Conservation (phyloP, 1,284 basidiomycete species). For the Rhodotorula sp. region DNA sequence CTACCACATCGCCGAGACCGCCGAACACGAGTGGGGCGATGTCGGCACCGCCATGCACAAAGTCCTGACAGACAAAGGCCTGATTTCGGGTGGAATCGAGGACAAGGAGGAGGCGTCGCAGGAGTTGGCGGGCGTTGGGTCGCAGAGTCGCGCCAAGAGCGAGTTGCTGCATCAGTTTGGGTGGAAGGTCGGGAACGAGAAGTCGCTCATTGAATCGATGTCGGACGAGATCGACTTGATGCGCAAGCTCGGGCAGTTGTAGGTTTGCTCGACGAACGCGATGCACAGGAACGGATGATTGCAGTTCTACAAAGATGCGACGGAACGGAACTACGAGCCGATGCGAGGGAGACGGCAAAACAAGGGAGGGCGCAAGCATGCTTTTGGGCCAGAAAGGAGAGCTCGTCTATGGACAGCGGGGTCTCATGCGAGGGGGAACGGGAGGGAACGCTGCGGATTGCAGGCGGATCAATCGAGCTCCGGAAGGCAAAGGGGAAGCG, state of each 20-base stretch:
- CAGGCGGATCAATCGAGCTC: no score
- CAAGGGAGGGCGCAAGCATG: no score
- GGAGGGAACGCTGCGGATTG: no score
- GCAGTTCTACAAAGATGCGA: no score
- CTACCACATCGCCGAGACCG: constrained; percentile 6
- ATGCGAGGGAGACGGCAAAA: no score
- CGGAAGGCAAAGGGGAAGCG: no score
- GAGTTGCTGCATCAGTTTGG: constrained; percentile 2
- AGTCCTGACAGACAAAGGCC: background rate
- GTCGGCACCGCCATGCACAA: background rate
- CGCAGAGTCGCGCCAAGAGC: background rate
- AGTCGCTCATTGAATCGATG: background rate
- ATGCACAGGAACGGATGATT: no score
- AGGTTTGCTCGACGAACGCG: no score
- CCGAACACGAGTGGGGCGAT: background rate
- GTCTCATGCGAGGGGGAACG: no score
- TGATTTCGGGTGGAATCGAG: background rate
- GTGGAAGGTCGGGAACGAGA: background rate
- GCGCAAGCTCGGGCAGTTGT: background rate
- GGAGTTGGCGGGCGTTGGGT: background rate
- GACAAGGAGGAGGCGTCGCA: background rate
- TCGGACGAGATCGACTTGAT: background rate
- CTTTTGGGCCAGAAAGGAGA: no score
- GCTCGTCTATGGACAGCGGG: no score
- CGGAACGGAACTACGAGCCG: no score